Evolutionary conservation across 768 basidiomycete genomes (phyloP).

Genomic region (Albatrellus ellisii): DNA sequence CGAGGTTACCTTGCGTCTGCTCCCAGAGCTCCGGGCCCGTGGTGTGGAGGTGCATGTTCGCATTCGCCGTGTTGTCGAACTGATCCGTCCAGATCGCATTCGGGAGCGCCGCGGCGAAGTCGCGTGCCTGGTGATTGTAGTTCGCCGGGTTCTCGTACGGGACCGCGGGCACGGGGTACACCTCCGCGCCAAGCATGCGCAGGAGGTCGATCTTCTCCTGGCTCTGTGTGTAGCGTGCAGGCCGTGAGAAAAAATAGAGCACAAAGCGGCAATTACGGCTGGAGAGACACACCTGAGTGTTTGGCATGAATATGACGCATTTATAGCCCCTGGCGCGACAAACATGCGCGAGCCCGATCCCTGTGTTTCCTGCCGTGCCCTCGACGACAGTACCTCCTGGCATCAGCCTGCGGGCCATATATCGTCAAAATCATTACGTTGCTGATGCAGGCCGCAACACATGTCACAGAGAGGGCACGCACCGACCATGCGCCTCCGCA

Average conservation of each 20-base stretch:
- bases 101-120: constrained; percentile 56
- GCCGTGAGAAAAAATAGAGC: not conserved
- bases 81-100: constrained; percentile 98
- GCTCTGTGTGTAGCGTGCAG: constrained; percentile 34
- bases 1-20: constrained; percentile 65
- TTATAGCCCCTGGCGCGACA: constrained; percentile 88
- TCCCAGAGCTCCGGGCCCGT: constrained; percentile 98
- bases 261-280: not conserved
- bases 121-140: constrained; percentile 96
- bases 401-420: constrained; percentile 38
- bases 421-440: not conserved
- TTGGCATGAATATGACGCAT: constrained; percentile 99
- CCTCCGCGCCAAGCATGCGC: constrained; percentile 95
- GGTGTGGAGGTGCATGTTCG: constrained; percentile 72
- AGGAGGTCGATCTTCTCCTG: constrained; percentile 98
- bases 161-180: constrained; percentile 92
- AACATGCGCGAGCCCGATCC: constrained; percentile 91
- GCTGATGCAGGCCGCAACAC: not conserved
- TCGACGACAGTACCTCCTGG: constrained; percentile 97
- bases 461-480: constrained; percentile 19
- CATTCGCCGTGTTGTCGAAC: constrained; percentile 93
- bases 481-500: constrained; percentile 79
- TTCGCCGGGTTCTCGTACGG: constrained; percentile 90
- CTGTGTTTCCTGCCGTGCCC: constrained; percentile 97
- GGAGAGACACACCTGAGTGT: constrained; percentile 53